phyloP scores from a whole-genome alignment of 2,329 filamentous ascomycete species.

The Bisporella sp. region DNA sequence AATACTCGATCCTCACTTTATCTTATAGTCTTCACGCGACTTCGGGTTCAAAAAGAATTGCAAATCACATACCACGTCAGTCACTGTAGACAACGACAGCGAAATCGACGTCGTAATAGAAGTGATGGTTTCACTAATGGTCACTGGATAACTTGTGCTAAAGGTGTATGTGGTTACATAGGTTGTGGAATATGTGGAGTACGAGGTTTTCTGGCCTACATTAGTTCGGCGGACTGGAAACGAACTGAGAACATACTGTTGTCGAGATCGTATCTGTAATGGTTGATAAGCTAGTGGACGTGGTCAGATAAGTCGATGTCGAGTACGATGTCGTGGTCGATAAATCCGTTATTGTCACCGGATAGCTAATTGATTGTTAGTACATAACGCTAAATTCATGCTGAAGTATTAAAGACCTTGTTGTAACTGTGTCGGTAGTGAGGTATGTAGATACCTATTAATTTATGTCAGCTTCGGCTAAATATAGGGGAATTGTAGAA shows the following conservation, averaged over 20 bases:
- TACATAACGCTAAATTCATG: no score
- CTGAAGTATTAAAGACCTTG: no score
- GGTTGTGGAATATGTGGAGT: neutral
- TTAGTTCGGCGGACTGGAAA: neutral
- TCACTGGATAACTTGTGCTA: neutral
- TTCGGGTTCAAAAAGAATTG: no score
- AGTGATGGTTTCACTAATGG: neutral
- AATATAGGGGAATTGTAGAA: neutral
- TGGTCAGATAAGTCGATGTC: neutral
- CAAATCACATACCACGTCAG: no score
- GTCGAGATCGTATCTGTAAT: neutral
- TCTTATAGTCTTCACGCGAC: no score
- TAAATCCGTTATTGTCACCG: neutral
- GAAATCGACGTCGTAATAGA: slow-evolving; percentile 4
- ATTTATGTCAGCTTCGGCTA: neutral
- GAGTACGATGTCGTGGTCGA: neutral
- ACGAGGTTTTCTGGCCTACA: neutral
- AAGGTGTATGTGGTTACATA: neutral
- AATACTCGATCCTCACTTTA: no score
- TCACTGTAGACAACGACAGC: no score
- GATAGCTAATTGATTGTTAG: neutral
- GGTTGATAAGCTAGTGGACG: neutral
- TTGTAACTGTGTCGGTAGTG: neutral
- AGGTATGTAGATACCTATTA: neutral
- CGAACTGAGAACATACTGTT: neutral